Evolutionary conservation across 2,329 filamentous ascomycete genomes (phyloP), one percentile per base, ranked within the genome.

Genomic region (Penicillium verrucosum): DNA sequence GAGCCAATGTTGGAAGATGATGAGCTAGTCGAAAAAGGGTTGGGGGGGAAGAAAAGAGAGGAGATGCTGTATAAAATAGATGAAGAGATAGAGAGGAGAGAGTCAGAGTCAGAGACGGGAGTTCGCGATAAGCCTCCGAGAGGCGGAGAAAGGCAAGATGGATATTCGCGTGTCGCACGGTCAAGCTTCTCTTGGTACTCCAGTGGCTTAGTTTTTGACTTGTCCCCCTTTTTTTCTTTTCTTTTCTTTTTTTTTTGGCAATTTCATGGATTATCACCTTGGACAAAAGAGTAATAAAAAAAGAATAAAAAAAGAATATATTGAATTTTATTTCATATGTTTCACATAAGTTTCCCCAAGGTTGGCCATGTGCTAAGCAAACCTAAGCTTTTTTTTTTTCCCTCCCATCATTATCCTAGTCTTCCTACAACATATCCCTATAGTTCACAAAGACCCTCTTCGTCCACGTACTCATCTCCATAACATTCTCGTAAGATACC

Each of bases 391-490:
- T 54, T 44, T 25, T 25, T n/a, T 29, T 18, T 21, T 21, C 21
- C 21, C 9, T 7, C 18, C 7, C 4, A 32, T 32, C 14, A n/a
- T 16, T 36, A 25, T 27, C 11, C 34, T 40, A 16, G 18, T 18
- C 18, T 18, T 18, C 21, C 21, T 21, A 21, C n/a, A 3, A 3
- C 3, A 21, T 21, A 21, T 21, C 21, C 11, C 34, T 40, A 16
- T 40, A 78, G 59, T 58, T 80, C 81, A 27, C 72, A 71, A 60
- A 84, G 70, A 8, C 80, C 78, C 45, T 78, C 77, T 38, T 80
- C 81, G 54, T 85, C 82, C 54, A 80, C 79, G 64, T 78, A 84
- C 63, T 85, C 81, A 23, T 78, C 77, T 9, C 78, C 81, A 61
- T 85, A 85, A 47, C 75, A 77, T 43, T 75, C 72, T 51, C 70